Base-by-base conservation (phyloP, 768 basidiomycete genomes). In the Suillus subaureus region DNA sequence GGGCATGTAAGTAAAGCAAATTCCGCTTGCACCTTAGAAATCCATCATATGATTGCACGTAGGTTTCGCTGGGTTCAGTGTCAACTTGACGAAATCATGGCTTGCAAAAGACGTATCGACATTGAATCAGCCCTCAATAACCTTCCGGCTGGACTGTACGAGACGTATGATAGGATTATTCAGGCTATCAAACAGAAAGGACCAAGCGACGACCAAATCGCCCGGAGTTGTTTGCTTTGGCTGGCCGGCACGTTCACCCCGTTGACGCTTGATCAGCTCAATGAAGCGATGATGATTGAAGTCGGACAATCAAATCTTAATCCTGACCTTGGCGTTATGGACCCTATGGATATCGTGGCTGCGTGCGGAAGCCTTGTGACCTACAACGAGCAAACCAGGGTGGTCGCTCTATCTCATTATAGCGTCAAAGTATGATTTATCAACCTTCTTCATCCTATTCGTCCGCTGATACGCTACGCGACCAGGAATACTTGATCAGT, bases 81-180 rank as follows among this genome's bases (percentile, higher is more conserved):
- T 26, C 66, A 66, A 37, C 43, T 66, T 6, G 55, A 60, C 6
- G n/a, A 16, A 52, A 2, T 56, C 28, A 6, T 42, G 40, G 40
- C 16, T 1, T 68, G 67, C 47, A 11, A 26, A 3, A 60, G 65
- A 1, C 31, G 35, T 40, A 49, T 23, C 0, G 61, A 63, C 9
- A 64, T 71, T 57, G 40, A 63, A 1, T 43, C 1, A 5, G 63
- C 52, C 4, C 65, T 70, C 2, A 9, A 64, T 16, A 60, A 61
- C 21, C 70, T 70, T 18, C 69, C 69, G 18, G 1, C 54, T 47
- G 69, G 71, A n/a, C 35, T 73, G 5, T 66, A 74, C 35, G 73
- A 72, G 42, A 74, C 73, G 0, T 70, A 72, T 16, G 58, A 69
- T 21, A 67, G 73, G 8, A 74, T 72, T 23, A 64, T 74, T 5